Evolutionary conservation across 495 filamentous ascomycete species (phyloP), one percentile per base, ranked within the genome.

Genomic region (Penicillium waksmanii): DNA sequence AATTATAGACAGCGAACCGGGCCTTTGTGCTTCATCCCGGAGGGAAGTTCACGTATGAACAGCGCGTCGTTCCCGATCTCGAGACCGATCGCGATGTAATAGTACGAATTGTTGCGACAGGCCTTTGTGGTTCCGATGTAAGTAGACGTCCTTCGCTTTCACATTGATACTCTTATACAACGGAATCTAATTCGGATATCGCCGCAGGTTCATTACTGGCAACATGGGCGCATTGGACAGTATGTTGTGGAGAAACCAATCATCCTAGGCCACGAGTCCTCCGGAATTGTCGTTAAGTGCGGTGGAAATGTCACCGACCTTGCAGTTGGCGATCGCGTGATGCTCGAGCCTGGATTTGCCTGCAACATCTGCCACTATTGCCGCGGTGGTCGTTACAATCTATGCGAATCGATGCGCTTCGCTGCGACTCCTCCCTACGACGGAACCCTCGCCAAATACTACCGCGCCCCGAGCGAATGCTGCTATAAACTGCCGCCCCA

Each of bases 381-480:
- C 77, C 84, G 89, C 40, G 68, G 73, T 31, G 90, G 90, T 19
- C 80, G 80, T 25, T 93, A 94, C 75, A 92, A 94, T 71, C 86
- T 94, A 19, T 94, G 90, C 72, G 73, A 78, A 2, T 83, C 86
- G 50, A 93, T 94, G 89, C 70, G 69, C 10, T 94, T 94, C 60
- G 90, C 90, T 49, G 90, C 90, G 3, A 91, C 89, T 0, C 90
- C 90, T 3, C 90, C 90, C 0, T 82, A 83, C 72, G 64, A 82
- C 64, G 91, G 91, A 47, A 91, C 90, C 0, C 79, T 95, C 25
- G 82, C 88, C 10, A 85, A 87, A 43, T 93, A 89, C 79, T 93
- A 89, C 78, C 67, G 73, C 35, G 79, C 90, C 9, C 87, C 90
- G 6, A 82, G 84, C 55, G 89, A 93, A 70, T 92, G 90, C 67